Evolutionary conservation across 2,329 filamentous ascomycete species (phyloP).

Genomic region (Aspergillus sojae): DNA sequence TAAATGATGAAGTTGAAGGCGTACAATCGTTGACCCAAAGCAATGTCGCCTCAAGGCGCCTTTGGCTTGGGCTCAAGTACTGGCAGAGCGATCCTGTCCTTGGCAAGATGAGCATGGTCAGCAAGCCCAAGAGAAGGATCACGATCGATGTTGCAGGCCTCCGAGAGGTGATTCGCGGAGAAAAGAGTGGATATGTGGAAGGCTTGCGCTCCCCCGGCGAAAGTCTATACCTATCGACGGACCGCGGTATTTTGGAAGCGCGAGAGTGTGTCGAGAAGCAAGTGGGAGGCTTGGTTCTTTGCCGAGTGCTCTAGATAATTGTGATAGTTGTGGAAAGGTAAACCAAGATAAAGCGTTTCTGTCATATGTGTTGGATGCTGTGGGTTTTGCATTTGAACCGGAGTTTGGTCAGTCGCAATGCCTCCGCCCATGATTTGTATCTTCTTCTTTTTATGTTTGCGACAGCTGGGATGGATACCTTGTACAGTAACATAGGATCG

Average conservation of each 20-base stretch:
- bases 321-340: slow-evolving; percentile 6
- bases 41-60: slow-evolving; percentile 73
- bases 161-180: slow-evolving; percentile 67
- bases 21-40: slow-evolving; percentile 62
- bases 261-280: slow-evolving; percentile 80
- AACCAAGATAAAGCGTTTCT: slow-evolving; percentile 14
- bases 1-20: slow-evolving; percentile 39
- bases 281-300: slow-evolving; percentile 78
- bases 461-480: slow-evolving; percentile 38
- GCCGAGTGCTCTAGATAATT: slow-evolving; percentile 56
- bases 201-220: slow-evolving; percentile 78
- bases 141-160: slow-evolving; percentile 66
- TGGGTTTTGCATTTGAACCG: slow-evolving; percentile 39
- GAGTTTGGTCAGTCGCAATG: slow-evolving; percentile 42
- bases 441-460: slow-evolving; percentile 25
- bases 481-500: slow-evolving; percentile 39
- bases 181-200: slow-evolving; percentile 66
- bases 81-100: slow-evolving; percentile 81
- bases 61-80: slow-evolving; percentile 93
- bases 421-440: slow-evolving; percentile 31
- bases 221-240: slow-evolving; percentile 77
- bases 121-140: slow-evolving; percentile 73
- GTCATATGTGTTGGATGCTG: slow-evolving; percentile 23
- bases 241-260: slow-evolving; percentile 75
- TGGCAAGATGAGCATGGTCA: slow-evolving; percentile 65